Base-by-base conservation (phyloP, 2,329 filamentous ascomycete species). In the Decorospora gaudefroyi region DNA sequence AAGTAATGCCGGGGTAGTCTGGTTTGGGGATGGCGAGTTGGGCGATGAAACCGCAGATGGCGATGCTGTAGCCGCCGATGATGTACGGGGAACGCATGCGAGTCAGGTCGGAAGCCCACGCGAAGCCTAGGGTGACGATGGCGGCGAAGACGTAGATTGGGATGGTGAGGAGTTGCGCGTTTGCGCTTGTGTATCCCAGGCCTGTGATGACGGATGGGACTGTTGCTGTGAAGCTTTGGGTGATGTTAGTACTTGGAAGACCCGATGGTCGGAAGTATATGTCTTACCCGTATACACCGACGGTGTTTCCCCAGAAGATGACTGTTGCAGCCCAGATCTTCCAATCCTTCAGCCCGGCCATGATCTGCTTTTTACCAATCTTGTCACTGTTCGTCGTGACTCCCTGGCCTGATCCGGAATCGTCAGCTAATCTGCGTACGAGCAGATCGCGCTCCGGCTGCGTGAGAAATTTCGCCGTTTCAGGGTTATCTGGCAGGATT, bases 41-140 rank as follows among this genome's bases (percentile, higher is more conserved):
- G 25, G 84, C 75, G 41, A 76, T 72, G 62, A 81, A 84, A 9
- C 81, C 82, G 18, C 78, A 63, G 0, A 76, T 76, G 8, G 78
- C 74, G 36, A 83, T 68, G 15, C 67, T 49, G 34, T 76, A 74
- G 7, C 79, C 79, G 3, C 67, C 55, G 10, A 83, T 72, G 23
- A 78, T 77, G 67, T 83, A 84, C 8, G 69, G 68, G 47, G 77
- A 83, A 0, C 81, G 77, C 46, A 77, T 76, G 27, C 72, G 75
- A 3, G 77, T 61, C 1, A 72, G 64, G 53, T 84, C 80, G 1
- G 78, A 79, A 5, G 71, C 54, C 54, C 73, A 76, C 1, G 79
- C 76, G 17, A 71, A 72, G 8, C 62, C 51, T 4, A 75, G 48
- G 6, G 69, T 70, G 16, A 72, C 49, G n/a, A 71, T 68, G 8